phyloP scores from a whole-genome alignment of 2,329 filamentous ascomycete genomes.

The Colletotrichum sp. region DNA sequence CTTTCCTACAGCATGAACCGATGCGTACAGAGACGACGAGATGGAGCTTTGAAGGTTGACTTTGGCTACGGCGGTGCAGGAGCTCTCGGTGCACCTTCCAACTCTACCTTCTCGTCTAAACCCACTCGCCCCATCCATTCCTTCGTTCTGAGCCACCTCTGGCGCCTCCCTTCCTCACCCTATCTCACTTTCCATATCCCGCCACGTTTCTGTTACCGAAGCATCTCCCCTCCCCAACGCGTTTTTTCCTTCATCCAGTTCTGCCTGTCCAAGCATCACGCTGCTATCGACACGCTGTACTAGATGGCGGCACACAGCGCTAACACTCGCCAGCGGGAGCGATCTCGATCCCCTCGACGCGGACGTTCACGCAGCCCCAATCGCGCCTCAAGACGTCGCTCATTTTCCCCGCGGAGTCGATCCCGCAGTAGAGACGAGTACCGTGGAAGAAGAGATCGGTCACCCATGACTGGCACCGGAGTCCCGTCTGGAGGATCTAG shows the following conservation, averaged over 20 bases:
- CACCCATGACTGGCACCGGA: conserved; percentile 82
- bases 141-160: neutral
- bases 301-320: conserved; percentile 19
- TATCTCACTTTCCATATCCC: neutral
- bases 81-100: neutral
- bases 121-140: neutral
- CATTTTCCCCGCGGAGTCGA: conserved; percentile 80
- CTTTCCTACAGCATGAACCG: neutral
- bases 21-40: neutral
- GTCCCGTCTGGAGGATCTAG: conserved; percentile 73
- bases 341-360: conserved; percentile 78
- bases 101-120: neutral
- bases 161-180: conserved; percentile 4
- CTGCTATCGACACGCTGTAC: neutral
- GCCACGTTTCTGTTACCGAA: neutral
- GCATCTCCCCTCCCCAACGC: neutral
- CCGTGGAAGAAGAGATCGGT: conserved; percentile 76
- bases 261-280: neutral
- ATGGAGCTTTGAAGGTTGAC: neutral
- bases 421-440: conserved; percentile 81
- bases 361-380: conserved; percentile 85
- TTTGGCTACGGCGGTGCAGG: neutral
- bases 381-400: conserved; percentile 72
- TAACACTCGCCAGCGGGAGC: conserved; percentile 71
- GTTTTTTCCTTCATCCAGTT: neutral